Percentiles rank a stretch among this genome's conserved stretches.
phyloP scores from a whole-genome alignment of 768 basidiomycete species.

The Pisolithus albus region DNA sequence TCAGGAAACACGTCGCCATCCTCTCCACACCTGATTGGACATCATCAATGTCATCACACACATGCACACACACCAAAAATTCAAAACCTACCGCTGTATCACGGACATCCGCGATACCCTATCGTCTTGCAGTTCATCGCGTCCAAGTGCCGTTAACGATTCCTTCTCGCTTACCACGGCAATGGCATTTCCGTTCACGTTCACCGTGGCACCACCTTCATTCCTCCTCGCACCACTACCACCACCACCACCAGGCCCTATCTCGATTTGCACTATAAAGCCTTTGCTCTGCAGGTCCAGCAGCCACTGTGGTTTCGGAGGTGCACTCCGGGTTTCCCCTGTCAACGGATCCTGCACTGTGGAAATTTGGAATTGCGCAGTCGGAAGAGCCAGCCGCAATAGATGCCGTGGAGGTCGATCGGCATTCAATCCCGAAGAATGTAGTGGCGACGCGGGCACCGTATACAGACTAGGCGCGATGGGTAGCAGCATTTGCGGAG shows the following conservation, averaged over 20 bases:
- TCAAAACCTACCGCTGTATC: constrained; percentile 50
- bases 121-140: constrained; percentile 73
- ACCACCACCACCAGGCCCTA: constrained; percentile 36
- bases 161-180: constrained; percentile 69
- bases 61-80: constrained; percentile 2
- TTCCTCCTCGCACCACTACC: constrained; percentile 8
- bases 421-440: constrained; percentile 59
- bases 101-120: constrained; percentile 58
- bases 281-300: constrained; percentile 54
- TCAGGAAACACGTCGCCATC: constrained; percentile 54
- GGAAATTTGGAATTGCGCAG: constrained; percentile 69
- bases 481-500: constrained; percentile 34
- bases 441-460: constrained; percentile 75
- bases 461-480: constrained; percentile 59
- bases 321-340: constrained; percentile 53
- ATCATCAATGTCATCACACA: constrained; percentile 1
- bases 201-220: constrained; percentile 9
- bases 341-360: constrained; percentile 79
- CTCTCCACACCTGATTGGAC: constrained; percentile 39
- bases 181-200: constrained; percentile 34
- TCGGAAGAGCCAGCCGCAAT: constrained; percentile 72
- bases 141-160: constrained; percentile 58
- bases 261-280: constrained; percentile 49
- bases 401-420: constrained; percentile 61
- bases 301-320: constrained; percentile 69